Conservation (phyloP, 192 early-diverging fungal species). For the Radiomyces spectabilis region DNA sequence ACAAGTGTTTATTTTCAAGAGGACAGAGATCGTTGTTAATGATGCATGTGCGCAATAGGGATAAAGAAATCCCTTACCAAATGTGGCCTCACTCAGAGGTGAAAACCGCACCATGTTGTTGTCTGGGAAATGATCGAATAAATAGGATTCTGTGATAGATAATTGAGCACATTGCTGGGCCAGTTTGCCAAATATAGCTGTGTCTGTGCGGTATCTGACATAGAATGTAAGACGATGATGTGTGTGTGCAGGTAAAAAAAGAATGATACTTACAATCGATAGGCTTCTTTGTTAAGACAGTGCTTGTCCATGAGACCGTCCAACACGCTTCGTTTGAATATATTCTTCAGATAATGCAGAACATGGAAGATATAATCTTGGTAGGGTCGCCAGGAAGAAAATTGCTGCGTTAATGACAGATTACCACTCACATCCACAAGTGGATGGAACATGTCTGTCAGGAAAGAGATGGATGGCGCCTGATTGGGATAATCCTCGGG, state of each 20-base stretch:
- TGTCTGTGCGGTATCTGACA: slow-evolving; percentile 51
- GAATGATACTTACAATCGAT: slow-evolving; percentile 47
- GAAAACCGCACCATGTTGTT: slow-evolving; percentile 53
- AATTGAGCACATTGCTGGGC: slow-evolving; percentile 68
- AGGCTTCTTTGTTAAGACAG: slow-evolving; percentile 59
- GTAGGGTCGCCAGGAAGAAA: slow-evolving; percentile 75
- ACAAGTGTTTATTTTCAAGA: no score
- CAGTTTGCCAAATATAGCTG: slow-evolving; percentile 52
- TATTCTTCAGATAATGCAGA: slow-evolving; percentile 81
- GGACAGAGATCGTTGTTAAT: no score
- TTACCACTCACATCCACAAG: slow-evolving; percentile 63
- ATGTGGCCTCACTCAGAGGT: slow-evolving; percentile 43
- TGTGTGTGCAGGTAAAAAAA: not conserved
- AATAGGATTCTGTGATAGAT: slow-evolving; percentile 55
- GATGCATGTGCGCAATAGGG: no score
- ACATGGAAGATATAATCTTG: slow-evolving; percentile 81
- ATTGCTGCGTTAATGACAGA: slow-evolving; percentile 69
- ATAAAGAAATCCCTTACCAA: no score
- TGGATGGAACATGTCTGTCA: slow-evolving; percentile 78
- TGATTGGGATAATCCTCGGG: slow-evolving; percentile 72
- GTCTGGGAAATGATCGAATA: slow-evolving; percentile 50
- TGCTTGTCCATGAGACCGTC: slow-evolving; percentile 48
- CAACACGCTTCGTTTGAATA: slow-evolving; percentile 75
- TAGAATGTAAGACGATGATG: not conserved
- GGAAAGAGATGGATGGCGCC: slow-evolving; percentile 63